Conservation (phyloP, 148 eudicot genomes). For the Hydrangea macrophylla region DNA sequence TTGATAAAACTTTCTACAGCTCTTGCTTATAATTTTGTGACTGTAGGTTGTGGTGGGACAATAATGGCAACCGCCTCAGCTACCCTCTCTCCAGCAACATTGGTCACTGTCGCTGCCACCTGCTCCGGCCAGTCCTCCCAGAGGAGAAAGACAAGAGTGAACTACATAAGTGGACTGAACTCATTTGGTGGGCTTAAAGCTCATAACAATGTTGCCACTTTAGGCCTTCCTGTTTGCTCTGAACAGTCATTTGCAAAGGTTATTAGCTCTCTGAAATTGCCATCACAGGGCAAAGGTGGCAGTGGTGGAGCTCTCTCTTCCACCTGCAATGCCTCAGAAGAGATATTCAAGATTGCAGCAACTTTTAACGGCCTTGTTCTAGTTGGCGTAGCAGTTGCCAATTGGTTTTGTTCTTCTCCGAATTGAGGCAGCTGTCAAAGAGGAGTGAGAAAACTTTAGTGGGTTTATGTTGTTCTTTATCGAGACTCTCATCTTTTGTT, state of each 20-base stretch:
- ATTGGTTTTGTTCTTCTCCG: slow-evolving; percentile 50
- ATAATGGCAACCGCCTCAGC: slow-evolving; percentile 28
- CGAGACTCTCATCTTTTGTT: too few species aligned
- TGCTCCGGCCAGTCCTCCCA: slow-evolving; percentile 7
- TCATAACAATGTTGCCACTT: slow-evolving; percentile 27
- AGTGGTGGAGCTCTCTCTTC: slow-evolving; percentile 38
- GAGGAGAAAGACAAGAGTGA: slow-evolving; percentile 20
- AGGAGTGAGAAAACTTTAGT: slow-evolving; percentile 31
- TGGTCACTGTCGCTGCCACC: slow-evolving; percentile 12
- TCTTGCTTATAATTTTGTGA: background rate
- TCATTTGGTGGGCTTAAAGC: slow-evolving; percentile 46
- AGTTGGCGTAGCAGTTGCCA: slow-evolving; percentile 49
- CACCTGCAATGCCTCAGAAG: slow-evolving; percentile 33
- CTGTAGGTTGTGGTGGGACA: slow-evolving; percentile 5
- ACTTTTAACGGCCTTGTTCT: slow-evolving; percentile 37
- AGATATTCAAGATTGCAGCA: slow-evolving; percentile 50
- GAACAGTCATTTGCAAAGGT: slow-evolving; percentile 31
- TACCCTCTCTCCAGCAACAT: slow-evolving; percentile 27
- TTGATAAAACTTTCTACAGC: background rate
- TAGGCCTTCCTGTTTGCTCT: slow-evolving; percentile 30
- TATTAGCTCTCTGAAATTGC: slow-evolving; percentile 26
- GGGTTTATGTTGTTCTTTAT: too few species aligned
- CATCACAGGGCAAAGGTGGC: slow-evolving; percentile 16
- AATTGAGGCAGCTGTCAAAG: slow-evolving; percentile 44
- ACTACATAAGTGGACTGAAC: slow-evolving; percentile 36